These are phyloP conservation scores for Amanita phalloides DNA, from an alignment of 768 basidiomycete genomes.

Conservation along the genomic window DNA sequence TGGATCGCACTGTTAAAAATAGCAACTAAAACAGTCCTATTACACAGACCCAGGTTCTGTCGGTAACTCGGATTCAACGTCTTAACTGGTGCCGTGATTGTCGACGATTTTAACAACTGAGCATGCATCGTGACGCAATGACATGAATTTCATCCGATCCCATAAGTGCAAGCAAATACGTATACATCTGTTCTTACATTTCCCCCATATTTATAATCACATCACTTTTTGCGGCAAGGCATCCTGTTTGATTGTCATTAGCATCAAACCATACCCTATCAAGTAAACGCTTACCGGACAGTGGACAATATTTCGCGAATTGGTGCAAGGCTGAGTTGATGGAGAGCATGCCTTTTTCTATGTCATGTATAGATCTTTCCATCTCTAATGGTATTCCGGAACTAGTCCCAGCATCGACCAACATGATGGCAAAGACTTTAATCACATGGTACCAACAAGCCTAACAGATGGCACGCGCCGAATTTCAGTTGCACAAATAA, in stretches of 20 bases:
- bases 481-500: background rate
- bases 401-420: conserved; percentile 11
- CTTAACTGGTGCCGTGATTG: background rate
- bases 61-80: background rate
- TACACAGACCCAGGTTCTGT: background rate
- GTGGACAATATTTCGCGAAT: conserved; percentile 4
- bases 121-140: background rate
- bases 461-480: conserved; percentile 7
- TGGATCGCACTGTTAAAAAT: background rate
- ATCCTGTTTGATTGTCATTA: background rate
- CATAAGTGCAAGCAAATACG: background rate
- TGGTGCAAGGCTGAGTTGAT: conserved; percentile 4
- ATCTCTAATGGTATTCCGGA: conserved; percentile 1
- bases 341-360: conserved; percentile 1
- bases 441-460: conserved; percentile 18
- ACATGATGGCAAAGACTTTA: conserved; percentile 10
- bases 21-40: background rate
- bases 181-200: background rate
- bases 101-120: background rate
- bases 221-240: conserved; percentile 1
- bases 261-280: background rate
- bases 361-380: background rate
- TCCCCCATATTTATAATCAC: background rate
- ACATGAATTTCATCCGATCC: background rate
- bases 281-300: background rate